Evolutionary conservation across 345 rosid genomes (phyloP), one percentile per base, ranked within the genome.

Genomic region (Euphorbia peplus): DNA sequence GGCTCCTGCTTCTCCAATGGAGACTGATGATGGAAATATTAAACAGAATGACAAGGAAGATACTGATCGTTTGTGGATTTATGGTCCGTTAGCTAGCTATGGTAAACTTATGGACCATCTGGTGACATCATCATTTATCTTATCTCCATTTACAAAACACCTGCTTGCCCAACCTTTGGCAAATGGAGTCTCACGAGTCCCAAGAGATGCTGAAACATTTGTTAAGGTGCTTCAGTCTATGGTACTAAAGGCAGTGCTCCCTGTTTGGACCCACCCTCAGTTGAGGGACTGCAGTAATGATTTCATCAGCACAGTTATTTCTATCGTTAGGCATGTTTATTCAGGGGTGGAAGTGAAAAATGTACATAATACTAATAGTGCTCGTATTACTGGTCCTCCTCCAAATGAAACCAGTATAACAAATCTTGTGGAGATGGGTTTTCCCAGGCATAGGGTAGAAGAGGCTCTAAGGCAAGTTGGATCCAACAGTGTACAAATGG

Each of bases 391-490:
- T 76, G 97, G 89, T 3, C 93, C 98, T 13, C 98, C 97, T 70
- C 98, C 88, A 22, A 93, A 82, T 81, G 98, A 93, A 86, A 78
- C 89, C 50, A 32, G 97, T 50, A 89, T 93, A 79, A 75, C 86
- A 66, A 91, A 95, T 50, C 91, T 93, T 75, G 97, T 79, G 76
- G 98, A 93, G 85, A 93, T 93, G 98, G 98, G 98, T 32, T 93
- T 93, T 79, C 71, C 97, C 66, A 87, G 98, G 79, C 59, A 90
- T 50, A 86, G 98, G 80, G 98, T 97, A 8, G 98, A 93, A 76
- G 97, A 93, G 83, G 97, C 98, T 55, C 74, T 93, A 71, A 85
- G 98, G 82, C 98, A 87, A 70, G 95, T 93, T 68, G 95, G 91
- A 67, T 86, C 95, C 47, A 88, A 87, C 65, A 91, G 97, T 79